These are phyloP conservation scores for Barnettozyma salicaria DNA, from an alignment of 805 yeast genomes.

Conservation along the genomic window DNA sequence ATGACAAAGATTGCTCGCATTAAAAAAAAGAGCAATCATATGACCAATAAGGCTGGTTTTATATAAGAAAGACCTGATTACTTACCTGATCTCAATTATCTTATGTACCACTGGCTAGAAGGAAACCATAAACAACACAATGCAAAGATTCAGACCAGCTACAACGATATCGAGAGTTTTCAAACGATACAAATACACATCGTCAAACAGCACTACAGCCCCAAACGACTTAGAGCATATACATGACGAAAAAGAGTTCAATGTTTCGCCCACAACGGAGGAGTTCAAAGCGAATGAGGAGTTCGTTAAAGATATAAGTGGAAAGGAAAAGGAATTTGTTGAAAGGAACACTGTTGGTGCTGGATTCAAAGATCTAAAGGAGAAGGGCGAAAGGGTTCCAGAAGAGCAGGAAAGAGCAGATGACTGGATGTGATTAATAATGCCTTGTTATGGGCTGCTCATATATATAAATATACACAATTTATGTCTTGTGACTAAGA, in stretches of 20 bases:
- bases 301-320: not conserved
- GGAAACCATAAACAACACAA: not conserved
- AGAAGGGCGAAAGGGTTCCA: conserved; percentile 19
- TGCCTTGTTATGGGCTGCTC: no score
- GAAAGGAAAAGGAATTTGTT: conserved; percentile 1
- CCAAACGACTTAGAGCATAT: conserved; percentile 1
- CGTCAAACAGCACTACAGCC: conserved; percentile 2
- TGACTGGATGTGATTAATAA: conserved; percentile 19
- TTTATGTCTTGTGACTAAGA: no score
- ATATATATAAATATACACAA: no score
- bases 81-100: no score
- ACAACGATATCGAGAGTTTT: not conserved
- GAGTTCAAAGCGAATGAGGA: conserved; percentile 2
- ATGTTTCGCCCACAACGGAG: conserved; percentile 4
- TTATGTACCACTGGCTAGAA: no score
- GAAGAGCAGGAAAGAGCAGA: conserved; percentile 24
- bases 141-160: not conserved
- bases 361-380: conserved; percentile 17
- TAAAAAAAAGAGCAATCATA: no score
- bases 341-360: conserved; percentile 12
- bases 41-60: no score
- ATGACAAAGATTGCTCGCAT: no score
- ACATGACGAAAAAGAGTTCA: conserved; percentile 2
- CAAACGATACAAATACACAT: conserved; percentile 1
- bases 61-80: no score